Conservation (phyloP, 495 filamentous ascomycete genomes). For the Penicillium bialowiezense region DNA sequence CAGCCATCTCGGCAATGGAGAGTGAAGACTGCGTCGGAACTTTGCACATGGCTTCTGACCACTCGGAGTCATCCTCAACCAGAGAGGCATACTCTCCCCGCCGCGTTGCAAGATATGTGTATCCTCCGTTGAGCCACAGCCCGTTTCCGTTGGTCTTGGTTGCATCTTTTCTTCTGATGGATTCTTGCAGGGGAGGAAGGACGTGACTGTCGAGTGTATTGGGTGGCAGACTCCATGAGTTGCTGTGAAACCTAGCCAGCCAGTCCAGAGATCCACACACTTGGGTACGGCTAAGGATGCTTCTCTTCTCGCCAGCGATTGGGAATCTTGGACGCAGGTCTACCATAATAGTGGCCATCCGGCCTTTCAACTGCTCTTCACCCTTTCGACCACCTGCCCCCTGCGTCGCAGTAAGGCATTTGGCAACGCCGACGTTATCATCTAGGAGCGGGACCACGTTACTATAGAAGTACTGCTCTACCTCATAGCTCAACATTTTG, state of each 20-base stretch:
- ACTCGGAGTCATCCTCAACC: slow-evolving; percentile 30
- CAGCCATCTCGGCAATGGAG: slow-evolving; percentile 33
- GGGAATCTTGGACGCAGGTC: slow-evolving; percentile 31
- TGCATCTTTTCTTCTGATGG: slow-evolving; percentile 3
- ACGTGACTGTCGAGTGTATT: slow-evolving; percentile 19
- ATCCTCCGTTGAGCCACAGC: slow-evolving; percentile 40
- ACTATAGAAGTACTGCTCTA: slow-evolving; percentile 35
- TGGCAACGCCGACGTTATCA: slow-evolving; percentile 26
- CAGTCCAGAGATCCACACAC: slow-evolving; percentile 32
- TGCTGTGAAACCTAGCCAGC: slow-evolving; percentile 30
- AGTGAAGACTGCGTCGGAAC: slow-evolving; percentile 8
- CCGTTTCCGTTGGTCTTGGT: slow-evolving; percentile 1
- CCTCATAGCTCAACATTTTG: slow-evolving; percentile 39
- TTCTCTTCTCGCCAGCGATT: slow-evolving; percentile 28
- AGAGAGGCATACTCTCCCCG: slow-evolving; percentile 32
- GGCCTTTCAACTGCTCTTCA: slow-evolving; percentile 24
- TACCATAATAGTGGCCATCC: slow-evolving; percentile 36
- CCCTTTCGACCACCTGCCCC: slow-evolving; percentile 14
- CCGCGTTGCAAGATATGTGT: slow-evolving; percentile 40
- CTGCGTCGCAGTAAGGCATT: slow-evolving; percentile 33
- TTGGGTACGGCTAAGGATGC: slow-evolving; percentile 20
- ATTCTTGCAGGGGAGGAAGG: slow-evolving; percentile 34
- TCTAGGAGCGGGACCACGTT: slow-evolving; percentile 29
- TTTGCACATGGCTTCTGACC: slow-evolving; percentile 27
- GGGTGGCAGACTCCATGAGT: slow-evolving; percentile 22